These are phyloP conservation scores for Harringtonia aguacate DNA, from an alignment of 2,329 filamentous ascomycete genomes.

Conservation along the genomic window DNA sequence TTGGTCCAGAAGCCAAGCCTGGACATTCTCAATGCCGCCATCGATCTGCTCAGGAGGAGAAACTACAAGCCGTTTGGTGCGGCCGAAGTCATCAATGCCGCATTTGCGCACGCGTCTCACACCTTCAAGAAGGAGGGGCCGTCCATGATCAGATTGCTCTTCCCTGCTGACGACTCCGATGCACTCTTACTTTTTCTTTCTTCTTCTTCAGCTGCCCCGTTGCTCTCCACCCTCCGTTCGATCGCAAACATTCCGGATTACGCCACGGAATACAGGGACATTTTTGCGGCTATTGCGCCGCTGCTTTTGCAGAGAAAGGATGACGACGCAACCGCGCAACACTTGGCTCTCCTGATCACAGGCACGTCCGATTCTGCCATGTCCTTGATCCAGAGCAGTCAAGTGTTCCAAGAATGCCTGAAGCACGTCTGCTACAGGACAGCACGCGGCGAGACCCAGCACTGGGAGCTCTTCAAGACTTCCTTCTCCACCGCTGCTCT, in stretches of 20 bases:
- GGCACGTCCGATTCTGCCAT: slow-evolving; percentile 24
- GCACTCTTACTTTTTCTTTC: slow-evolving; percentile 48
- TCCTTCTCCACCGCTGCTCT: slow-evolving; percentile 32
- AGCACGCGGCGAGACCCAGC: slow-evolving; percentile 19
- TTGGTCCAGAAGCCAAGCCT: slow-evolving; percentile 18
- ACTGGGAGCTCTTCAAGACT: slow-evolving; percentile 37
- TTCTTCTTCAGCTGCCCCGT: slow-evolving; percentile 56
- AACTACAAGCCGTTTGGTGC: slow-evolving; percentile 49
- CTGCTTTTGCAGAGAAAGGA: slow-evolving; percentile 26
- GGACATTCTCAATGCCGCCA: slow-evolving; percentile 19
- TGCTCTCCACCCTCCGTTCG: slow-evolving; percentile 55
- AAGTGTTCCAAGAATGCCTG: slow-evolving; percentile 36
- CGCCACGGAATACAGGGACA: slow-evolving; percentile 21
- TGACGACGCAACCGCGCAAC: slow-evolving; percentile 17
- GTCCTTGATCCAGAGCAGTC: slow-evolving; percentile 24
- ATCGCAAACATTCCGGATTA: slow-evolving; percentile 33
- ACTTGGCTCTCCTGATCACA: slow-evolving; percentile 36
- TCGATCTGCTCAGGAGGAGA: slow-evolving; percentile 33
- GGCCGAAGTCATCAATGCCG: slow-evolving; percentile 32
- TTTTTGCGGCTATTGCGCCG: slow-evolving; percentile 23
- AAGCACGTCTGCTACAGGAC: slow-evolving; percentile 27
- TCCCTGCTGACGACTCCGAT: slow-evolving; percentile 40
- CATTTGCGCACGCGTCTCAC: slow-evolving; percentile 27
- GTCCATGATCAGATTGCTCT: slow-evolving; percentile 27
- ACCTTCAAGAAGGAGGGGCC: slow-evolving; percentile 25